These are phyloP conservation scores for Coniferiporia sulphurascens DNA, from an alignment of 1,284 basidiomycete genomes.

Conservation along the genomic window DNA sequence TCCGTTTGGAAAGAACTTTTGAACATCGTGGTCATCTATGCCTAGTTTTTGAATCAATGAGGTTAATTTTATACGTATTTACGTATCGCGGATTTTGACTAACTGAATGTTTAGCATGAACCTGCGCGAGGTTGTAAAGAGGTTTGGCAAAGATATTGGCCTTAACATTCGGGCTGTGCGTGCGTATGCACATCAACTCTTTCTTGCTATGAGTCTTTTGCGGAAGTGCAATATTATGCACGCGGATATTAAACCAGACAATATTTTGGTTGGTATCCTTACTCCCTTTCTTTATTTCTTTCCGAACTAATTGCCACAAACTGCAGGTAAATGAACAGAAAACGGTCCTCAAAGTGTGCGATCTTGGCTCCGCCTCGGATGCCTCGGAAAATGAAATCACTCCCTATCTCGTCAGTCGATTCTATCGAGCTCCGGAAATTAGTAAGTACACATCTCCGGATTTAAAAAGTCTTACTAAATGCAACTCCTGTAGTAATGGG, in stretches of 20 bases:
- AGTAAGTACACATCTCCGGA: slow-evolving; percentile 52
- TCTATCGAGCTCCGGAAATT: slow-evolving; percentile 98
- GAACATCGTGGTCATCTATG: slow-evolving; percentile 97
- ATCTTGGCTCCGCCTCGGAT: slow-evolving; percentile 94
- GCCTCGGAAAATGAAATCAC: slow-evolving; percentile 95
- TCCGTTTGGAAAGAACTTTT: slow-evolving; percentile 89
- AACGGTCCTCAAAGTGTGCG: slow-evolving; percentile 90
- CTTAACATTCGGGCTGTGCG: slow-evolving; percentile 96
- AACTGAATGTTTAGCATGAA: slow-evolving; percentile 72
- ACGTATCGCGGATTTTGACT: slow-evolving; percentile 4
- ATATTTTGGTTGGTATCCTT: slow-evolving; percentile 69
- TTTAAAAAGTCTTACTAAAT: slow-evolving; percentile 14
- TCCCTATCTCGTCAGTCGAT: slow-evolving; percentile 95
- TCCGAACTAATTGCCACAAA: background rate
- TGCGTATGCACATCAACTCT: slow-evolving; percentile 95
- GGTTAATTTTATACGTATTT: slow-evolving; percentile 42
- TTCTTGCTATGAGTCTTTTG: slow-evolving; percentile 82
- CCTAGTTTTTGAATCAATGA: slow-evolving; percentile 92
- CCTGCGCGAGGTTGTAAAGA: slow-evolving; percentile 94
- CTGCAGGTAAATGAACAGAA: slow-evolving; percentile 90
- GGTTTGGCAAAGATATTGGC: slow-evolving; percentile 98
- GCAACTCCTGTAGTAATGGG: slow-evolving; percentile 71
- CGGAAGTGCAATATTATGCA: slow-evolving; percentile 93
- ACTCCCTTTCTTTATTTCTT: slow-evolving; percentile 8
- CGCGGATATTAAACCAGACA: slow-evolving; percentile 97